Conservation (phyloP, 331 rosid species). For the Malus hybrid region DNA sequence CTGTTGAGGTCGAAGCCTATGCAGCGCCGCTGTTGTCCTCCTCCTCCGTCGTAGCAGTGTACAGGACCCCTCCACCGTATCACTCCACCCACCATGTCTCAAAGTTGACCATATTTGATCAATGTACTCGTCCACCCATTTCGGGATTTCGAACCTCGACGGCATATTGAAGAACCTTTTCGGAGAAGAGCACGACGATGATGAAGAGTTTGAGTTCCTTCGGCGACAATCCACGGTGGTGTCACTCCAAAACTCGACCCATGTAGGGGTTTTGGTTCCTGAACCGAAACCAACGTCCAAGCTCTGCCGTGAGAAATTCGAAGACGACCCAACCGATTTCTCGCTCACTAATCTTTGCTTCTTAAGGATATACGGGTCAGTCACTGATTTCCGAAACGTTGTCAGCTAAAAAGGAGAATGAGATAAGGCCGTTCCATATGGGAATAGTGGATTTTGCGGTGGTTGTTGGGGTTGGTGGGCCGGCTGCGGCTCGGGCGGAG, state of each 20-base stretch:
- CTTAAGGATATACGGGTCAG: slow-evolving; percentile 41
- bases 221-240: slow-evolving; percentile 75
- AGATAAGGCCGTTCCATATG: slow-evolving; percentile 54
- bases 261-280: slow-evolving; percentile 79
- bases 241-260: slow-evolving; percentile 98
- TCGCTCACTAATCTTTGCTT: slow-evolving; percentile 74
- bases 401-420: slow-evolving; percentile 61
- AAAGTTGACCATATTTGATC: slow-evolving; percentile 64
- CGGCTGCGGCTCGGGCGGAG: slow-evolving; percentile 87
- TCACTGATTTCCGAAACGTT: slow-evolving; percentile 55
- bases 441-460: slow-evolving; percentile 35
- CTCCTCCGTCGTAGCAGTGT: no score
- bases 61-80: slow-evolving; percentile 24
- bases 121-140: slow-evolving; percentile 81
- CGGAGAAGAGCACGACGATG: slow-evolving; percentile 55
- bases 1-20: no score
- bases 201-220: slow-evolving; percentile 52
- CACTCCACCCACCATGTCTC: slow-evolving; percentile 85
- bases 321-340: slow-evolving; percentile 61
- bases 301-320: slow-evolving; percentile 26
- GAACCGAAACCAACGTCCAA: slow-evolving; percentile 41
- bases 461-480: slow-evolving; percentile 10
- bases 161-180: slow-evolving; percentile 64
- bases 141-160: slow-evolving; percentile 31
- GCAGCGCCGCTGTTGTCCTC: no score